These are phyloP conservation scores for Umbelopsis isabellina DNA, from an alignment of 192 early-diverging fungal species.

Conservation along the genomic window DNA sequence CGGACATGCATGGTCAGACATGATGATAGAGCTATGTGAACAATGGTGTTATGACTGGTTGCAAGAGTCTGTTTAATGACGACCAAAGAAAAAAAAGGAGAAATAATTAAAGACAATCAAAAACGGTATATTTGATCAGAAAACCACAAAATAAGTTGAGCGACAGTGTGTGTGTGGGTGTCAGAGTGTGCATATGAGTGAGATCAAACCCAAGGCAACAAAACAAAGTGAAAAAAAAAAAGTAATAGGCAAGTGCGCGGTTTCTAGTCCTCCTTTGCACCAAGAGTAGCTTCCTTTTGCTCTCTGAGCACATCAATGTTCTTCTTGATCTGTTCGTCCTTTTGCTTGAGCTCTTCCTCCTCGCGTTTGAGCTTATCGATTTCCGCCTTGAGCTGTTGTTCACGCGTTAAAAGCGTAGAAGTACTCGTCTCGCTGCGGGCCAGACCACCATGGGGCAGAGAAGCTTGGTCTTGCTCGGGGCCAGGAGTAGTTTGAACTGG, in stretches of 20 bases:
- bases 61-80: slow-evolving; percentile 2
- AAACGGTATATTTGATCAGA: background rate
- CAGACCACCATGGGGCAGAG: background rate
- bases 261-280: background rate
- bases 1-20: slow-evolving; percentile 36
- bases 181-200: background rate
- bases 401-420: slow-evolving; percentile 27
- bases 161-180: too few relatives aligned
- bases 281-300: slow-evolving; percentile 19
- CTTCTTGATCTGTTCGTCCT: slow-evolving; percentile 36
- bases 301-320: slow-evolving; percentile 35
- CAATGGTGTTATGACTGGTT: slow-evolving; percentile 36
- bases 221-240: too few relatives aligned
- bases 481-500: background rate
- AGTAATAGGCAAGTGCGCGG: too few relatives aligned
- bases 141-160: background rate
- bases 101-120: background rate
- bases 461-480: background rate
- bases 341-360: slow-evolving; percentile 35
- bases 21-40: slow-evolving; percentile 26
- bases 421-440: slow-evolving; percentile 25
- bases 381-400: slow-evolving; percentile 37
- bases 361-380: slow-evolving; percentile 38
- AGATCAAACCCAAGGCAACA: too few relatives aligned
- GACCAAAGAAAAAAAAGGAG: background rate